Percentiles rank a stretch among this genome's conserved stretches.
These are phyloP conservation scores for Papiliotrema flavescens DNA, from an alignment of 1,284 basidiomycete genomes.

Conservation along the genomic window DNA sequence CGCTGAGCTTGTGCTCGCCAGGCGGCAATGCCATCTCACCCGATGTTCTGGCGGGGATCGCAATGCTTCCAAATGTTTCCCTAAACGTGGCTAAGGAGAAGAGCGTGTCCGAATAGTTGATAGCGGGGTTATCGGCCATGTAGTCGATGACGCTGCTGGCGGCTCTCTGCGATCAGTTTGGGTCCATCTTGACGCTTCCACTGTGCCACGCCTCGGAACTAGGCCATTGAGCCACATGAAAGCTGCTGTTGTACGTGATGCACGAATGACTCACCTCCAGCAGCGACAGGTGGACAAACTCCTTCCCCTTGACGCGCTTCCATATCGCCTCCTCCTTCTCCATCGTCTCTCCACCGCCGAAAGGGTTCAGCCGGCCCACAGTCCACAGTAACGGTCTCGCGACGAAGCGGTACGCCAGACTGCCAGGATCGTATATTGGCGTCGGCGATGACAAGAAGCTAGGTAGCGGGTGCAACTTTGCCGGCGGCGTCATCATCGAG, in stretches of 20 bases:
- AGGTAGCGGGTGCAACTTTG: conserved; percentile 54
- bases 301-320: conserved; percentile 59
- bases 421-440: conserved; percentile 67
- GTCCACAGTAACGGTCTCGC: conserved; percentile 83
- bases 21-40: conserved; percentile 10
- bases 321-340: conserved; percentile 64
- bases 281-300: conserved; percentile 66
- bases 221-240: too few relatives aligned
- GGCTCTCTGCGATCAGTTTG: conserved; percentile 45
- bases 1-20: conserved; percentile 6
- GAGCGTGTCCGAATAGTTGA: conserved; percentile 61
- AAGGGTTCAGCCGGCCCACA: conserved; percentile 69
- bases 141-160: conserved; percentile 59
- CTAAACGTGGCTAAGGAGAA: conserved; percentile 64
- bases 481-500: conserved; percentile 10
- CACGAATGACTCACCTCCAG: conserved; percentile 34
- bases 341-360: conserved; percentile 54
- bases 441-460: conserved; percentile 60
- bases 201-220: not conserved
- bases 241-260: too few relatives aligned
- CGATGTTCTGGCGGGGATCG: conserved; percentile 40
- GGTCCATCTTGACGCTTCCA: not conserved
- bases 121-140: conserved; percentile 53
- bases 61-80: conserved; percentile 56
- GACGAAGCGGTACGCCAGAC: conserved; percentile 66